Conservation (phyloP, 2,329 filamentous ascomycete species). For the Neonectria neomacrospora region DNA sequence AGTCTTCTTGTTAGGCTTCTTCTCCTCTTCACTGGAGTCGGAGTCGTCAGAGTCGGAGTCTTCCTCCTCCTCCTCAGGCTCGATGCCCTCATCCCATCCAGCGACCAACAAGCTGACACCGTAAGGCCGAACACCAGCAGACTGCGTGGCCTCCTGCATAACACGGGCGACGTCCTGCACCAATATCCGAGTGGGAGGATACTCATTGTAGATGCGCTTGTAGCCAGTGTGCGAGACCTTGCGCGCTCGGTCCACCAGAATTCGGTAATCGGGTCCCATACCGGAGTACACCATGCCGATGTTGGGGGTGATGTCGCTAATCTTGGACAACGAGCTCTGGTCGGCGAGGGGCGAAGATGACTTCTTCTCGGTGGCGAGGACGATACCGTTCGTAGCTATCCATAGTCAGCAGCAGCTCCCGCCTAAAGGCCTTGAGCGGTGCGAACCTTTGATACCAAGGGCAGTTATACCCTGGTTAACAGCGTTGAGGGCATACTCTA, state of each 20-base stretch:
- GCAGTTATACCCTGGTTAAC: slow-evolving; percentile 99
- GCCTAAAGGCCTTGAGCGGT: slow-evolving; percentile 6
- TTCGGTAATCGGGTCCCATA: slow-evolving; percentile 98
- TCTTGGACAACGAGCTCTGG: slow-evolving; percentile 92
- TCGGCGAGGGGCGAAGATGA: slow-evolving; percentile 98
- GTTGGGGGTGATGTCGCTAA: slow-evolving; percentile 97
- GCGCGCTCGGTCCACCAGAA: slow-evolving; percentile 95
- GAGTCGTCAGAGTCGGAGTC: slow-evolving; percentile 61
- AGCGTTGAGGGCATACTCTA: slow-evolving; percentile 98
- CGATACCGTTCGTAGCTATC: slow-evolving; percentile 95
- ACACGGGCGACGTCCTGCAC: slow-evolving; percentile 97
- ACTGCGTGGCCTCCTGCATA: slow-evolving; percentile 99
- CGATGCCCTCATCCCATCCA: slow-evolving; percentile 96
- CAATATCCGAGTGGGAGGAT: slow-evolving; percentile 98
- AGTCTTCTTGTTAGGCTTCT: slow-evolving; percentile 84
- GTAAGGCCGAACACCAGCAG: slow-evolving; percentile 95
- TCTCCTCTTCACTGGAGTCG: slow-evolving; percentile 78
- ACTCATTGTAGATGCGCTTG: slow-evolving; percentile 99
- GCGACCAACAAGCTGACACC: slow-evolving; percentile 95
- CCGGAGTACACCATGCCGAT: slow-evolving; percentile 99
- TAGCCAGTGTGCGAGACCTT: slow-evolving; percentile 98
- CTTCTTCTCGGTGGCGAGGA: slow-evolving; percentile 99
- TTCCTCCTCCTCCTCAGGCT: slow-evolving; percentile 82
- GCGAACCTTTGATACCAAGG: slow-evolving; percentile 93
- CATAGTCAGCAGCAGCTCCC: slow-evolving; percentile 35